Evolutionary conservation across 805 yeast genomes (phyloP).

Genomic region (Scheffersomyces coipomensis): DNA sequence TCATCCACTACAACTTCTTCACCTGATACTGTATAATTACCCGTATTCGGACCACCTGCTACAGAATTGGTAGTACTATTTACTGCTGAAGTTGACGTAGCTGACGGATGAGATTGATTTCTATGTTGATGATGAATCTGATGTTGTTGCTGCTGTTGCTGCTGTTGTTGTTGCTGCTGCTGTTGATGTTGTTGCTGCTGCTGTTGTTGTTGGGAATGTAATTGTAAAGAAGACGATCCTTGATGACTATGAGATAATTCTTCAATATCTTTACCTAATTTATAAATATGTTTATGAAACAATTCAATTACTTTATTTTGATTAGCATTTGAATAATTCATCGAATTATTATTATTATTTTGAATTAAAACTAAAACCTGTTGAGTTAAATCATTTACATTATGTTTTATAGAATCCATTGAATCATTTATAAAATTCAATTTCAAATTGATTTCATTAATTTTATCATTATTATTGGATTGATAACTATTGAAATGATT

Average conservation of each 20-base stretch:
- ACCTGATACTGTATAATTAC: neutral
- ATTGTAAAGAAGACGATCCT: neutral
- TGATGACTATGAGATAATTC: slow-evolving; percentile 7
- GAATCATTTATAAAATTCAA: slow-evolving; percentile 13
- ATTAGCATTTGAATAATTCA: neutral
- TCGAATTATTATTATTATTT: slow-evolving; percentile 1
- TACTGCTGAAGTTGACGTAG: too few species aligned
- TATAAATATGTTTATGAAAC: slow-evolving; percentile 16
- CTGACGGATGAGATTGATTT: neutral
- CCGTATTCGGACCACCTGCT: too few species aligned
- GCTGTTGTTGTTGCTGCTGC: slow-evolving; percentile 4
- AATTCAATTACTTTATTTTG: slow-evolving; percentile 16
- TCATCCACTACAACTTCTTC: slow-evolving; percentile 5
- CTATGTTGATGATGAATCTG: neutral
- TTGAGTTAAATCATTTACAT: slow-evolving; percentile 9
- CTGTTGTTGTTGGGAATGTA: neutral
- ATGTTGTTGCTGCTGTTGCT: neutral
- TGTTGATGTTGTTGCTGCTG: slow-evolving; percentile 3
- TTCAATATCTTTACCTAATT: slow-evolving; percentile 20
- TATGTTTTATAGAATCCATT: slow-evolving; percentile 7
- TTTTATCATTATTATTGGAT: slow-evolving; percentile 15
- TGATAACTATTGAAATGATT: slow-evolving; percentile 15
- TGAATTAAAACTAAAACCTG: slow-evolving; percentile 8
- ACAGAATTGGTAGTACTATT: too few species aligned
- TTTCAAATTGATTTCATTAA: slow-evolving; percentile 17